Conservation (phyloP, 352 stramenopile species). For the Achlya hypogyna region DNA sequence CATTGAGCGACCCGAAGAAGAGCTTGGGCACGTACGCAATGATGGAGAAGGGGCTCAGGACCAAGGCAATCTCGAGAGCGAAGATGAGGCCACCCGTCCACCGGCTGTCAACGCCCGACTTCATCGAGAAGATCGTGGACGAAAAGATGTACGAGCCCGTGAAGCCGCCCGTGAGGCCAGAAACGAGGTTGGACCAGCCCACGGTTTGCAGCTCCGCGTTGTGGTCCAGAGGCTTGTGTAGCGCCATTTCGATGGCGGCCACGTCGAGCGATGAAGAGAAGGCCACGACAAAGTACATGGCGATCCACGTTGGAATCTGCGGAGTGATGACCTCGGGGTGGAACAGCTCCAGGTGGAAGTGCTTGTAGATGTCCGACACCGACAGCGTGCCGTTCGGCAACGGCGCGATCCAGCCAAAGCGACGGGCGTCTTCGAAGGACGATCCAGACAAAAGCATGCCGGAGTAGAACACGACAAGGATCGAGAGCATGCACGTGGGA, state of each 20-base stretch:
- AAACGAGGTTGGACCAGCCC: constrained; percentile 94
- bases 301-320: constrained; percentile 86
- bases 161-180: constrained; percentile 93
- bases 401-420: constrained; percentile 87
- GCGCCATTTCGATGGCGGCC: constrained; percentile 95
- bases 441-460: constrained; percentile 63
- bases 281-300: constrained; percentile 98
- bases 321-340: constrained; percentile 42
- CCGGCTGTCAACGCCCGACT: constrained; percentile 59
- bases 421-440: constrained; percentile 82
- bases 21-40: constrained; percentile 94
- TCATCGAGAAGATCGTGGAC: constrained; percentile 90
- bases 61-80: constrained; percentile 56
- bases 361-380: constrained; percentile 64
- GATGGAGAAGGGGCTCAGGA: constrained; percentile 90
- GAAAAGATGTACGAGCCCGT: constrained; percentile 99
- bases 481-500: constrained; percentile 77
- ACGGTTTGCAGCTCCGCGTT: constrained; percentile 94
- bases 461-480: constrained; percentile 73
- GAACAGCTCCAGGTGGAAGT: constrained; percentile 46
- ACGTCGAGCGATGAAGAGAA: constrained; percentile 97
- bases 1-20: constrained; percentile 95
- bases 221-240: constrained; percentile 90
- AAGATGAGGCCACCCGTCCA: constrained; percentile 66
- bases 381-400: constrained; percentile 44